A percentile compares a stretch with the other conserved stretches of the same genome.
These are phyloP conservation scores for Stephania japonica DNA, from an alignment of 164 flowering plant species.

Conservation along the genomic window DNA sequence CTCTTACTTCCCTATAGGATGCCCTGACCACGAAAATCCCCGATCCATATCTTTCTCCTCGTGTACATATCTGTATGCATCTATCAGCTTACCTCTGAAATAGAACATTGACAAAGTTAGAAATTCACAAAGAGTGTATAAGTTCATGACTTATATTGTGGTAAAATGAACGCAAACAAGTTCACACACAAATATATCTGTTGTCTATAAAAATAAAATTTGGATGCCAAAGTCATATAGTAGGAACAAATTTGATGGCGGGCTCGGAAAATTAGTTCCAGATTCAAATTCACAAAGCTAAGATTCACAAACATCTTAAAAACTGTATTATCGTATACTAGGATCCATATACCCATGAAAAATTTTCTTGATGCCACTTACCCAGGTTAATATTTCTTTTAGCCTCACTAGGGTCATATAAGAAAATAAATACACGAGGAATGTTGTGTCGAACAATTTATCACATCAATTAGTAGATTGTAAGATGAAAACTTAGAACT, in stretches of 20 bases:
- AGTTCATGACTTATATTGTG: not conserved
- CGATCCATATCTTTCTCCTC: conserved; percentile 74
- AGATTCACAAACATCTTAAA: not conserved
- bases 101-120: not conserved
- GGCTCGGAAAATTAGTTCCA: not conserved
- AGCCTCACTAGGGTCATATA: too few species aligned
- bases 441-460: too few species aligned
- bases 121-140: not conserved
- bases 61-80: conserved; percentile 81
- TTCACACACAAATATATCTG: not conserved
- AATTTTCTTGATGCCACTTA: too few species aligned
- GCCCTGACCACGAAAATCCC: conserved; percentile 97
- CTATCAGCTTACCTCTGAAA: conserved; percentile 81
- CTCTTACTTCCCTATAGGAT: conserved; percentile 89
- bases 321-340: not conserved
- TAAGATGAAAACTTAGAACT: too few species aligned
- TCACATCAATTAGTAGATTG: too few species aligned
- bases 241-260: not conserved
- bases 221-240: not conserved
- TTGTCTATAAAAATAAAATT: not conserved
- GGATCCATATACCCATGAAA: not conserved
- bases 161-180: not conserved
- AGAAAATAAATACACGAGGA: too few species aligned
- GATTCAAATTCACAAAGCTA: not conserved
- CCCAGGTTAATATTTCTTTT: too few species aligned